These are phyloP conservation scores for Scalesia atractyloides DNA, from an alignment of 129 eudicot genomes.

Conservation along the genomic window DNA sequence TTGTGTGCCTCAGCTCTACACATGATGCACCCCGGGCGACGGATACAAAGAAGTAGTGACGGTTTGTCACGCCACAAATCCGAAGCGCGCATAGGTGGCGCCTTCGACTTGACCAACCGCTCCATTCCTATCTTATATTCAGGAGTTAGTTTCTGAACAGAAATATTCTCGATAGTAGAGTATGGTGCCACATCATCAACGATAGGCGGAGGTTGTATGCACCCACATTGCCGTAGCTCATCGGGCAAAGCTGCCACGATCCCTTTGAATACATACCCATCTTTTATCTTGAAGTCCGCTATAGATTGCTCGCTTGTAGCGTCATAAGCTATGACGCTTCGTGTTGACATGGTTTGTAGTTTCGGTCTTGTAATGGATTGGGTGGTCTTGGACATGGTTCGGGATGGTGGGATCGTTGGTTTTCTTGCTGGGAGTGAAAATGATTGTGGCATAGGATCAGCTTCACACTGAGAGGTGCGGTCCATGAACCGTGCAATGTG, in stretches of 20 bases:
- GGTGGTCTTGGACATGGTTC: conserved; percentile 39
- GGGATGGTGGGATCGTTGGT: conserved; percentile 39
- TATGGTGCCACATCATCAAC: conserved; percentile 77
- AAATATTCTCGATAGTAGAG: conserved; percentile 61
- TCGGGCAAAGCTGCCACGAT: conserved; percentile 74
- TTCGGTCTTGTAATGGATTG: conserved; percentile 43
- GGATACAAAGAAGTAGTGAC: conserved; percentile 69
- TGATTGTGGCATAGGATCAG: conserved; percentile 58
- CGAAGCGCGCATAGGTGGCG: conserved; percentile 72
- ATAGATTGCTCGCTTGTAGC: conserved; percentile 61
- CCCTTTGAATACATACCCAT: conserved; percentile 71
- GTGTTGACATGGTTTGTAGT: conserved; percentile 44
- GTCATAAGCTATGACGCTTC: conserved; percentile 46
- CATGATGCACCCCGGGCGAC: conserved; percentile 94
- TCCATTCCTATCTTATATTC: conserved; percentile 83
- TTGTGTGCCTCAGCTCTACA: conserved; percentile 93
- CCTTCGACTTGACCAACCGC: conserved; percentile 53
- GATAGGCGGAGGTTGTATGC: conserved; percentile 61
- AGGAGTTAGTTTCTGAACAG: conserved; percentile 74
- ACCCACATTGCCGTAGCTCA: conserved; percentile 78
- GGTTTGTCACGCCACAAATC: conserved; percentile 75
- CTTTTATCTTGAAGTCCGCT: conserved; percentile 71
- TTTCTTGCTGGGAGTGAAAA: conserved; percentile 46
- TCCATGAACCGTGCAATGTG: conserved; percentile 76
- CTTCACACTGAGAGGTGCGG: conserved; percentile 46